These are phyloP conservation scores for Sclerotinia borealis DNA, from an alignment of 2,329 filamentous ascomycete genomes.

Conservation along the genomic window DNA sequence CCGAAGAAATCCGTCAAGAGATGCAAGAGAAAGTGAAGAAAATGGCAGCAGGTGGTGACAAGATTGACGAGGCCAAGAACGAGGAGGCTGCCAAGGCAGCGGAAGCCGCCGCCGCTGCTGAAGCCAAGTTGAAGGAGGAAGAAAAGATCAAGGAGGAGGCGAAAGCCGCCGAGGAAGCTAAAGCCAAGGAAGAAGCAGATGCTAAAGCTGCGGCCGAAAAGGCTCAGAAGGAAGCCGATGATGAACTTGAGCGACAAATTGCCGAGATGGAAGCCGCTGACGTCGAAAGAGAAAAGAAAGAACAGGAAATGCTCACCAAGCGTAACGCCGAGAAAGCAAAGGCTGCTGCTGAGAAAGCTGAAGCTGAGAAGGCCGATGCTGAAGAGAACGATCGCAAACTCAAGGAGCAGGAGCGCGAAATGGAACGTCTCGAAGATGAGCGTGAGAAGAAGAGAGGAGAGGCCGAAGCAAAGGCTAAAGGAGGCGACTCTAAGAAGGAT, in stretches of 20 bases:
- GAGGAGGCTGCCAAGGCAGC: constrained; percentile 35
- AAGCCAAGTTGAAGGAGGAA: constrained; percentile 33
- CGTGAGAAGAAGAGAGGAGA: constrained; percentile 53
- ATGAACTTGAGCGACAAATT: constrained; percentile 54
- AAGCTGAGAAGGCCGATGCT: constrained; percentile 43
- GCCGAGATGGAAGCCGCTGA: constrained; percentile 47
- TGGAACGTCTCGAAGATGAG: constrained; percentile 67
- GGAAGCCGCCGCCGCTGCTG: constrained; percentile 25
- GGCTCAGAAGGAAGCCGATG: constrained; percentile 41
- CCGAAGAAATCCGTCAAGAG: constrained; percentile 77
- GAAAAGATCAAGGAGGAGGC: constrained; percentile 32
- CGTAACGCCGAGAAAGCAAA: constrained; percentile 34
- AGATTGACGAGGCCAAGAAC: constrained; percentile 31
- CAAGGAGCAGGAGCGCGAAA: constrained; percentile 65
- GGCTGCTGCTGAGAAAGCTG: constrained; percentile 38
- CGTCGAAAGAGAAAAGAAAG: constrained; percentile 30
- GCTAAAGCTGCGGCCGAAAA: constrained; percentile 31
- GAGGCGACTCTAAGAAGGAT: constrained; percentile 24
- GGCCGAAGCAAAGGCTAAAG: constrained; percentile 35
- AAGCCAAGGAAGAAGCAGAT: constrained; percentile 33
- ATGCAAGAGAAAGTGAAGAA: constrained; percentile 53
- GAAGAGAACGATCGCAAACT: constrained; percentile 60
- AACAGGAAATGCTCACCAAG: constrained; percentile 32
- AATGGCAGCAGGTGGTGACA: constrained; percentile 31
- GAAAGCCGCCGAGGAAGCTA: constrained; percentile 32